Base-by-base conservation (phyloP, 2,329 filamentous ascomycete species). In the Zalaria obscura region DNA sequence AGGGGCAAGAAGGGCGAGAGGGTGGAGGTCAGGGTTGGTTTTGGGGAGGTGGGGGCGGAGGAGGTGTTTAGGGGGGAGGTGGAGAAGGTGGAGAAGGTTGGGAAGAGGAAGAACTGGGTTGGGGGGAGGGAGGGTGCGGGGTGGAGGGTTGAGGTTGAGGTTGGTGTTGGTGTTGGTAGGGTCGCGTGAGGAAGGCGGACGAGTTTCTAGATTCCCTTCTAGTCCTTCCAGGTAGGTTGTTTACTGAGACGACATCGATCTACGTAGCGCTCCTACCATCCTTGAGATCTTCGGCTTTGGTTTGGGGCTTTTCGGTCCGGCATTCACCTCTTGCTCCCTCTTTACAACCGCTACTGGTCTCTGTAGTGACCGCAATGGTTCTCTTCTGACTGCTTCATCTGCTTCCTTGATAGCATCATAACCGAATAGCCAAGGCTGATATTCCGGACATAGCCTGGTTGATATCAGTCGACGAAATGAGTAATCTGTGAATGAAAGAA, bases 51-150 rank as follows among this genome's bases (percentile, higher is more conserved):
- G 44, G 54, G 70, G 10, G 60, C 57, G 18, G 18, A 18, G 29
- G 62, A 67, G 33, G 59, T 59, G 2, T 53, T 67, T 4, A 54
- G 60, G 18, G 59, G 62, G 1, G 63, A 64, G 47, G 48, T 64
- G 25, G 50, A 59, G 34, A 54, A 62, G 52, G 55, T 75, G 29
- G 64, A 71, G 47, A 77, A 76, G 56, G 61, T 69, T 5, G 75
- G 75, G 0, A 78, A 78, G 62, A 70, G 66, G 56, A 78, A 77
- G 62, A 66, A 72, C 44, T 77, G 72, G 66, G 56, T 64, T 27
- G 57, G 57, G 34, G 61, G 59, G 4, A 59, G 52, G 44, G 59
- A 64, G 9, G 62, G 58, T 10, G 59, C 60, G 44, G 63, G 66
- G 4, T 56, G 66, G 42, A 61, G 58, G 46, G 54, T 66, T 11